Evolutionary conservation across 2,329 filamentous ascomycete species (phyloP).

Genomic region (Fusarium bactridioides): DNA sequence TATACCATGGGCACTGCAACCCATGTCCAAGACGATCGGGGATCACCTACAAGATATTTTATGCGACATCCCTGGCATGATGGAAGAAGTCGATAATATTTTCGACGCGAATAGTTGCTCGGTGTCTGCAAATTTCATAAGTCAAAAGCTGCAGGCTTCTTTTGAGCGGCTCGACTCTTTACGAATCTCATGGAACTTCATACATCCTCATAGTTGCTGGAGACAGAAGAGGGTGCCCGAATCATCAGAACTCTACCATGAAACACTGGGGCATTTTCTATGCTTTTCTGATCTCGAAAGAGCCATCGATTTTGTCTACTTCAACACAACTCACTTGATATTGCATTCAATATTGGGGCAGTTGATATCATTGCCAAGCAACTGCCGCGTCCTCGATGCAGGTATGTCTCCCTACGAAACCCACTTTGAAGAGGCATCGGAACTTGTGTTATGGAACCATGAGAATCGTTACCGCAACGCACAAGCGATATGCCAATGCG

Average conservation of each 20-base stretch:
- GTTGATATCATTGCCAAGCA: neutral
- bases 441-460: neutral
- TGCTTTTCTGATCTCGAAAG: neutral
- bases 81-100: neutral
- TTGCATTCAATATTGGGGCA: neutral
- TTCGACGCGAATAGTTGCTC: accelerated
- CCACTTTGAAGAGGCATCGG: neutral
- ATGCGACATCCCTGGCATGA: neutral
- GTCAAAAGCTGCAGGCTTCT: neutral
- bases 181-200: neutral
- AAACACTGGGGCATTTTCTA: neutral
- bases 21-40: neutral
- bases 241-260: neutral
- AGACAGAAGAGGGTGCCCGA: neutral
- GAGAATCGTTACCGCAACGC: neutral
- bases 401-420: neutral
- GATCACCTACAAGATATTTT: neutral
- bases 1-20: neutral
- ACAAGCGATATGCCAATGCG: neutral
- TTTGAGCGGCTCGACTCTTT: neutral
- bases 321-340: neutral
- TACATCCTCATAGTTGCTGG: neutral
- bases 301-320: neutral
- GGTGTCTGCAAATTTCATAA: too few relatives aligned
- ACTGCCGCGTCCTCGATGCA: neutral